Evolutionary conservation across 371 early-diverging fungal species (phyloP).

Genomic region (Apophysomyces variabilis): DNA sequence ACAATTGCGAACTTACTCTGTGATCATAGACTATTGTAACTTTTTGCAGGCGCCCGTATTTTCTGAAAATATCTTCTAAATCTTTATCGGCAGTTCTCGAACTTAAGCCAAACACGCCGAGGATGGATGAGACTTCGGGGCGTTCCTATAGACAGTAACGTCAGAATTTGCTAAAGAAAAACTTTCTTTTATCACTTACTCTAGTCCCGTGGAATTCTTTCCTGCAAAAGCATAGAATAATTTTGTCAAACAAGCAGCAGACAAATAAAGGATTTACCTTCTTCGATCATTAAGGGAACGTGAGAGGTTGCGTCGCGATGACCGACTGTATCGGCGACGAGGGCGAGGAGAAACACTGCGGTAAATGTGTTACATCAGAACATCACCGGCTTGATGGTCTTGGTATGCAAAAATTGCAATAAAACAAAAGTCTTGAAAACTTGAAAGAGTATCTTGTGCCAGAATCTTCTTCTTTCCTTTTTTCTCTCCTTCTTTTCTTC

Average conservation of each 20-base stretch:
- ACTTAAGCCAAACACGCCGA: constrained; percentile 86
- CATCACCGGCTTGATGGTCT: constrained; percentile 14
- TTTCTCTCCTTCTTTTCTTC: constrained; percentile 8
- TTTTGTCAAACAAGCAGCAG: constrained; percentile 1
- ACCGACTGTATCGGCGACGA: constrained; percentile 36
- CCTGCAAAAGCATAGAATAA: constrained; percentile 15
- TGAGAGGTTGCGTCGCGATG: constrained; percentile 21
- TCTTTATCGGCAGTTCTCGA: constrained; percentile 70
- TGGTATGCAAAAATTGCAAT: constrained; percentile 7
- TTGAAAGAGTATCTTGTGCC: constrained; percentile 11
- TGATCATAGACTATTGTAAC: constrained; percentile 66
- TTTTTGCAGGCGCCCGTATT: constrained; percentile 66
- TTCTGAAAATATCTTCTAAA: constrained; percentile 70
- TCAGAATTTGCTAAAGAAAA: background rate
- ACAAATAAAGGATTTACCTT: constrained; percentile 19
- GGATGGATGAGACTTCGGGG: constrained; percentile 59
- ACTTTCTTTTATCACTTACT: constrained; percentile 19
- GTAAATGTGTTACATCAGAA: constrained; percentile 11
- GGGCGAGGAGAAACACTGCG: constrained; percentile 33
- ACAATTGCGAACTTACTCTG: constrained; percentile 40
- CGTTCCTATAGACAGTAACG: constrained; percentile 25
- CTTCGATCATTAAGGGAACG: constrained; percentile 3
- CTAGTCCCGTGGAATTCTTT: constrained; percentile 55
- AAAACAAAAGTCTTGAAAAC: constrained; percentile 11
- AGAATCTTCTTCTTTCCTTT: constrained; percentile 7